Percentiles rank a stretch among this genome's conserved stretches.
These are phyloP conservation scores for Suhomyces sp. DNA, from an alignment of 805 yeast genomes.

Conservation along the genomic window DNA sequence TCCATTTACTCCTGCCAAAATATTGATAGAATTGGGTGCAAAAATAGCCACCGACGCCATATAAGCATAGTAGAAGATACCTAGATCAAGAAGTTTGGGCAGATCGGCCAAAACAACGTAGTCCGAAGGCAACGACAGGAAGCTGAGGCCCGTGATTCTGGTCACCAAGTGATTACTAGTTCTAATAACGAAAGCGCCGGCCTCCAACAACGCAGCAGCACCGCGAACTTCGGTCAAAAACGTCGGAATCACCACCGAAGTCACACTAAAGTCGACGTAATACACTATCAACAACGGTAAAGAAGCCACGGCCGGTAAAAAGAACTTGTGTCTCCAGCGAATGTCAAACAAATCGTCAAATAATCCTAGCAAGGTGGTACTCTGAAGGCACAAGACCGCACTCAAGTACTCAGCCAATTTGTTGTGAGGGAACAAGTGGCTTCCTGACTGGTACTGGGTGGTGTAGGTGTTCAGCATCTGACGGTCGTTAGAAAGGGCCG, in stretches of 20 bases:
- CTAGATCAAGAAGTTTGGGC: slow-evolving; percentile 66
- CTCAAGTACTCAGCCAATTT: slow-evolving; percentile 83
- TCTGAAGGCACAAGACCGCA: slow-evolving; percentile 77
- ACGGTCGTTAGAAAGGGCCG: slow-evolving; percentile 33
- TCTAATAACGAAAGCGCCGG: slow-evolving; percentile 19
- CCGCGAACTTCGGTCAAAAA: slow-evolving; percentile 43
- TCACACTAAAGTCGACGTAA: slow-evolving; percentile 90
- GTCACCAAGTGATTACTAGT: slow-evolving; percentile 31
- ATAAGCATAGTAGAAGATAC: slow-evolving; percentile 75
- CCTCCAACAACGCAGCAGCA: slow-evolving; percentile 26
- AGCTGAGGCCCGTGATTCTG: slow-evolving; percentile 34
- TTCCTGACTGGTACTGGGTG: slow-evolving; percentile 32
- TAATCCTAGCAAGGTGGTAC: slow-evolving; percentile 80
- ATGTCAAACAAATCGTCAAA: slow-evolving; percentile 95
- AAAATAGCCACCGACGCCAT: slow-evolving; percentile 92
- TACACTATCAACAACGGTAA: slow-evolving; percentile 89
- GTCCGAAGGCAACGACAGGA: slow-evolving; percentile 34
- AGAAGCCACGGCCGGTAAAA: slow-evolving; percentile 91
- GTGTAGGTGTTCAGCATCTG: slow-evolving; percentile 30
- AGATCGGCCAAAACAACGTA: slow-evolving; percentile 32
- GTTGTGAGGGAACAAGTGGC: slow-evolving; percentile 65
- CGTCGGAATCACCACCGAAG: slow-evolving; percentile 79
- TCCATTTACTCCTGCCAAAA: slow-evolving; percentile 94
- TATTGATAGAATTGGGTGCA: slow-evolving; percentile 94
- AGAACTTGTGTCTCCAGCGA: slow-evolving; percentile 96